Base-by-base conservation (phyloP, 2,329 filamentous ascomycete species). In the Xylariaceae sp. region DNA sequence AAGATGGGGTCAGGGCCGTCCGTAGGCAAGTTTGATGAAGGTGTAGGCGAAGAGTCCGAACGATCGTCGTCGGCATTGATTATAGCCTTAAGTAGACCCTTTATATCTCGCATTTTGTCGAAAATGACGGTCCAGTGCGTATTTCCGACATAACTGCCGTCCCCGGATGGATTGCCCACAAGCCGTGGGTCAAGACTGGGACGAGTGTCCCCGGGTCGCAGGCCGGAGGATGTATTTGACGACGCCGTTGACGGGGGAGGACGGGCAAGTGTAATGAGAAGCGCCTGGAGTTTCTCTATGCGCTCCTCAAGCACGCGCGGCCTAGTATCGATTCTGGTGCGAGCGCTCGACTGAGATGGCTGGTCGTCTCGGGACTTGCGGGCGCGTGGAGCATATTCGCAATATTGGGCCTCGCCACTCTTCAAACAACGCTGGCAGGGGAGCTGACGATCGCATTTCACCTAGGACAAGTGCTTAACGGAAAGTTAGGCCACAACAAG, bases 391-490 rank as follows among this genome's bases (percentile, higher is more conserved):
- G 70, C 71, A 63, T 72, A 71, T 51, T 66, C 67, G 59, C 71
- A 74, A 49, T 68, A 67, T 34, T 63, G 65, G 43, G 65, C 67
- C 58, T 71, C 67, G 42, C 69, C 70, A 51, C 68, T 71, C 59
- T 71, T 72, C 42, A 69, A 58, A 54, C 72, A 74, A 55, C 72
- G 67, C 50, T 68, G 68, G 62, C 71, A 74, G n/a, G 71, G 72
- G 44, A 70, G 64, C 49, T 70, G 65, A 39, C 72, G 69, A 55
- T 73, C 71, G 61, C 72, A 74, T 68, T 72, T 73, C 45, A 71
- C 66, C 63, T 67, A 49, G 37, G 39, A 45, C 7, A 43, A 51
- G 29, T 19, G 46, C 46, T 53, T 48, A 56, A 50, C 43, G 51
- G 41, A 55, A 56, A 55, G 19, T 51, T 12, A 53, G 35, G 49